Evolutionary conservation across 352 stramenopile species (phyloP), one percentile per base, ranked within the genome.

Genomic region (Aphanomyces invadans): DNA sequence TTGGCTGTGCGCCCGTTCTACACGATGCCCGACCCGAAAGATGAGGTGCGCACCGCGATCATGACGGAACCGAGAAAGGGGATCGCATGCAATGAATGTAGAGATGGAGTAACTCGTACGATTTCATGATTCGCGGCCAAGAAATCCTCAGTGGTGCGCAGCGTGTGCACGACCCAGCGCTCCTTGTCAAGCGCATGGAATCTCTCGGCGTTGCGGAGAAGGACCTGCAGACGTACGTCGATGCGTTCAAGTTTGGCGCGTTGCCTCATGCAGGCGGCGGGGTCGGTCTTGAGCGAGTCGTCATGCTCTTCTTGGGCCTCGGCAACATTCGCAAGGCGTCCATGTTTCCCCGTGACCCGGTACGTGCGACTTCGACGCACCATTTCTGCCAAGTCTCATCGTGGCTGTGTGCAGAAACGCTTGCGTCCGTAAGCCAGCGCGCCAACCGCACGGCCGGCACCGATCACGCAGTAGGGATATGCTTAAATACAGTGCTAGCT

Each of bases 41-140:
- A 99, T 84, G 79, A 45, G 36, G 55, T 64, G 52, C 4, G 1
- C 7, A 2, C 7, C 9, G 3, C 7, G 31, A 32, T 21, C 21
- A 15, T 12, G 12, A 21, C 26, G 31, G 31, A 54, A 10, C 12
- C 12, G 2, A 29, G 10, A 23, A 29, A 12, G 46, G n/a, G n/a
- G n/a, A n/a, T n/a, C n/a, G n/a, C n/a, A 54, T 54, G 9, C 25
- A 0, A 0, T 10, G 17, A 39, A 19, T 23, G 51, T 62, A 86
- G 75, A 77, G 77, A 67, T 88, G 91, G 84, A 86, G 92, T 74
- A 99, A 99, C 81, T 98, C 86, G 76, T 99, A 98, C 74, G 97
- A 99, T 79, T 96, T 99, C 67, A 99, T 99, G 82, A 99, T 99
- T 73, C 95, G 97, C 65, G 97, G 97, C 23, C 95, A 99, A 82